These are phyloP conservation scores for Blastobotrys illinoisensis DNA, from an alignment of 1,139 yeast genomes.

Conservation along the genomic window DNA sequence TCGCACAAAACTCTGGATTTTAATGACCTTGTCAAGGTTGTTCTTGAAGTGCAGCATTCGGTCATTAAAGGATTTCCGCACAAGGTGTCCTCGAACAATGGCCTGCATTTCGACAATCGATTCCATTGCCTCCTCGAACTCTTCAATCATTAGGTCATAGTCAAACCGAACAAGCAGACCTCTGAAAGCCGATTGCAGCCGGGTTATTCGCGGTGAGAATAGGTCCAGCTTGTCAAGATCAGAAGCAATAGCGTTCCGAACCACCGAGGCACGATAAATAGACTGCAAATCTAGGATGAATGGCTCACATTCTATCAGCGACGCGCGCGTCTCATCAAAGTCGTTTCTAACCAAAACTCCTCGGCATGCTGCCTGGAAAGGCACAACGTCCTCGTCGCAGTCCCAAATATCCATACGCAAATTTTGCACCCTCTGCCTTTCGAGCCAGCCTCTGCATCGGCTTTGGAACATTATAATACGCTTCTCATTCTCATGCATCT, in stretches of 20 bases:
- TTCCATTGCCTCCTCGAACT: slow-evolving; percentile 43
- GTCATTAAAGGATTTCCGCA: slow-evolving; percentile 37
- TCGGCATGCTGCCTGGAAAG: slow-evolving; percentile 32
- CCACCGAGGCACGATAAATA: slow-evolving; percentile 26
- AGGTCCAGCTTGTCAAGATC: slow-evolving; percentile 22
- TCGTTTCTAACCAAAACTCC: slow-evolving; percentile 28
- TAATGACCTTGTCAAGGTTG: slow-evolving; percentile 55
- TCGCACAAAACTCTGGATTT: slow-evolving; percentile 69
- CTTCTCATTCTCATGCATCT: slow-evolving; percentile 38
- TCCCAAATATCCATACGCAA: slow-evolving; percentile 11
- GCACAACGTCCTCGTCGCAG: slow-evolving; percentile 26
- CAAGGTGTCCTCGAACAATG: slow-evolving; percentile 41
- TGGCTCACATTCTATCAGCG: slow-evolving; percentile 16
- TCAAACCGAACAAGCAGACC: slow-evolving; percentile 48
- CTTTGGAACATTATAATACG: slow-evolving; percentile 43
- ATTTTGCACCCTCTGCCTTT: slow-evolving; percentile 29
- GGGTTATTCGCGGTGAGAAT: slow-evolving; percentile 34
- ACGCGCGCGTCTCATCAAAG: slow-evolving; percentile 9
- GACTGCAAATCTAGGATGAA: slow-evolving; percentile 26
- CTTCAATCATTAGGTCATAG: slow-evolving; percentile 47
- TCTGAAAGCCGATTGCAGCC: slow-evolving; percentile 41
- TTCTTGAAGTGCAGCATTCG: slow-evolving; percentile 49
- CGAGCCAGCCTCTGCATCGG: slow-evolving; percentile 37
- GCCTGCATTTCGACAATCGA: slow-evolving; percentile 47
- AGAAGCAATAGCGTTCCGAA: slow-evolving; percentile 20